These are phyloP conservation scores for Xylariaceae sp. DNA, from an alignment of 2,329 filamentous ascomycete species.

Conservation along the genomic window DNA sequence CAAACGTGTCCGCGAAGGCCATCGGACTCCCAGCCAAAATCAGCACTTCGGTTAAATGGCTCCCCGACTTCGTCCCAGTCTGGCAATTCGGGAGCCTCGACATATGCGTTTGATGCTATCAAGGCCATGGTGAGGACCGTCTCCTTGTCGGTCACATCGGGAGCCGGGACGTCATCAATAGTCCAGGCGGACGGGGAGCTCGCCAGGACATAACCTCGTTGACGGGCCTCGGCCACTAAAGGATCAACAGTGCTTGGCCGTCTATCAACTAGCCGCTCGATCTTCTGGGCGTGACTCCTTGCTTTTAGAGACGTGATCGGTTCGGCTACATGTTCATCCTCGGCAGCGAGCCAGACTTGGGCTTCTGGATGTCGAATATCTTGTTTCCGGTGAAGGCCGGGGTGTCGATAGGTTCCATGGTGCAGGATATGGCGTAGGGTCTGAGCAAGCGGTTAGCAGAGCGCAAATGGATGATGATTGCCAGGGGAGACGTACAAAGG, in stretches of 20 bases:
- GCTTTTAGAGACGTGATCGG: constrained; percentile 61
- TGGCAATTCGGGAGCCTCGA: constrained; percentile 70
- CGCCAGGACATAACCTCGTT: constrained; percentile 69
- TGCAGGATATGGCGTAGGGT: constrained; percentile 88
- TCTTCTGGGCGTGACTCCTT: constrained; percentile 69
- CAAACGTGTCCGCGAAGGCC: constrained; percentile 92
- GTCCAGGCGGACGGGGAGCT: constrained; percentile 81
- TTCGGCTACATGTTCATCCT: constrained; percentile 61
- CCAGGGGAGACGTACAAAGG: constrained; percentile 52
- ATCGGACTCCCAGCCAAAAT: constrained; percentile 92
- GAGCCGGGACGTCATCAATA: constrained; percentile 76
- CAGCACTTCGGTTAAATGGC: constrained; percentile 82
- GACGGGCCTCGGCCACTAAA: constrained; percentile 74
- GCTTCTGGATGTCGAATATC: constrained; percentile 69
- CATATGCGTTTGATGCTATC: constrained; percentile 91
- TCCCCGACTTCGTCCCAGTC: constrained; percentile 85
- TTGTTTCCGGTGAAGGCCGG: constrained; percentile 75
- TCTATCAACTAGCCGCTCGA: constrained; percentile 83
- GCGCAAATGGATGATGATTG: not conserved
- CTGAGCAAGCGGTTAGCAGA: constrained; percentile 23
- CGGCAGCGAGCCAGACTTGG: constrained; percentile 66
- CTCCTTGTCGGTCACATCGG: constrained; percentile 83
- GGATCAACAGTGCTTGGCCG: constrained; percentile 77
- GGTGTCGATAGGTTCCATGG: constrained; percentile 82
- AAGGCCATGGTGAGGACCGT: constrained; percentile 84